These are phyloP conservation scores for Xylaria sp. DNA, from an alignment of 2,329 filamentous ascomycete genomes.

Conservation along the genomic window DNA sequence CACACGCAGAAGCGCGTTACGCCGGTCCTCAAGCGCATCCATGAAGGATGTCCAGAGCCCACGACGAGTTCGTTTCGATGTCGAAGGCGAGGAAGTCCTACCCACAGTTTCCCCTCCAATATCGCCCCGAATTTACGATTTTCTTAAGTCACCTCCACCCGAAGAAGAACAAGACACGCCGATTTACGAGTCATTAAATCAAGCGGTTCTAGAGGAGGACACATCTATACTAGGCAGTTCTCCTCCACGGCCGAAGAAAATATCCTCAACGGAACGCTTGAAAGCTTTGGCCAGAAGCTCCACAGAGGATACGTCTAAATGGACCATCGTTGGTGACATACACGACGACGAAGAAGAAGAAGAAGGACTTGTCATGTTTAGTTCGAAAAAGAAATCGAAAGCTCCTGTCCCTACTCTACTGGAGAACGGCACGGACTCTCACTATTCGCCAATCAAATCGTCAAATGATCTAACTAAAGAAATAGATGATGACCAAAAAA, in stretches of 20 bases:
- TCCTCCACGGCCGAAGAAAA: slow-evolving; percentile 60
- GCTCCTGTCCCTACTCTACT: slow-evolving; percentile 6
- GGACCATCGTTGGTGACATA: slow-evolving; percentile 57
- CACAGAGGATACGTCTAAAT: slow-evolving; percentile 62
- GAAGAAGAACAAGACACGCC: slow-evolving; percentile 30
- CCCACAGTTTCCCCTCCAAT: slow-evolving; percentile 66
- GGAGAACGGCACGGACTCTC: slow-evolving; percentile 5
- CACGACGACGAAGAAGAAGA: slow-evolving; percentile 50
- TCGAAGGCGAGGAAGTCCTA: slow-evolving; percentile 68
- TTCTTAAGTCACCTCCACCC: slow-evolving; percentile 45
- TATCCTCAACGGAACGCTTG: slow-evolving; percentile 65
- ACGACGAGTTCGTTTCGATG: slow-evolving; percentile 71
- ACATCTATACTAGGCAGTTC: slow-evolving; percentile 48
- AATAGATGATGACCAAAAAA: slow-evolving; percentile 29
- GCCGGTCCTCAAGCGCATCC: slow-evolving; percentile 64
- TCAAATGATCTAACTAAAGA: slow-evolving; percentile 18
- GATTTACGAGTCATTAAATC: slow-evolving; percentile 40
- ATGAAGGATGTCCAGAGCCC: slow-evolving; percentile 61
- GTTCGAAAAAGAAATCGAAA: slow-evolving; percentile 28
- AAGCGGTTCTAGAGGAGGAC: slow-evolving; percentile 50
- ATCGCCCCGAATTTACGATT: slow-evolving; percentile 44
- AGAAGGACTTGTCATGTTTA: slow-evolving; percentile 47
- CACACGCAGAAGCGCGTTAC: slow-evolving; percentile 64
- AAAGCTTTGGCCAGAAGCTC: slow-evolving; percentile 63
- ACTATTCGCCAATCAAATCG: slow-evolving; percentile 3